Base-by-base conservation (phyloP, 108 stramenopile genomes). In the Cyclotella kingstonii region DNA sequence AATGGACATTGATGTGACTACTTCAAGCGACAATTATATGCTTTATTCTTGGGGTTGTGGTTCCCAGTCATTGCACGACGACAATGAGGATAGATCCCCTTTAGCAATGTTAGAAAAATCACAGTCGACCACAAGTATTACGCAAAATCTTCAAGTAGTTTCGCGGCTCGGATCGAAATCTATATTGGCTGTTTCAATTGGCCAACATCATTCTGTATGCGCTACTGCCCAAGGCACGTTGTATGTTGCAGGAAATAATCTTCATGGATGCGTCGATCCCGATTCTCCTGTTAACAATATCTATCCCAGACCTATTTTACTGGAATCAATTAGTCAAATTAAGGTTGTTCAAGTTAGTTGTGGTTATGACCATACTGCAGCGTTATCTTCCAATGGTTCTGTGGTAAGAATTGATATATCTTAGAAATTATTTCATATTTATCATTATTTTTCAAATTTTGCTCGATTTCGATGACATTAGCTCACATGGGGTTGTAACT, bases 401-500 rank as follows among this genome's bases (percentile, higher is more conserved):
- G 84, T 89, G 4, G n/a, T n/a, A n/a, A 40, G 39, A 27, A 55
- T 36, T 55, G 19, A 4, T 4, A 39, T 1, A 26, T 41, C 42
- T 17, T n/a, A n/a, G n/a, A n/a, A n/a, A n/a, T n/a, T n/a, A n/a
- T n/a, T n/a, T n/a, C n/a, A n/a, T n/a, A n/a, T n/a, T 48, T 38
- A 38, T 38, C 11, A 10, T 10, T 38, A 38, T 38, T 38, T 38
- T 11, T 38, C 36, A 10, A 38, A 10, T 38, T 38, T 11, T 38
- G 11, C 7, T 38, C 36, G 36, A 38, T 21, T 25, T 41, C 22
- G n/a, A n/a, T n/a, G n/a, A n/a, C n/a, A n/a, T n/a, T n/a, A n/a
- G n/a, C 45, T 85, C 59, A 86, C 87, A 31, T 89, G 83, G 83
- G 87, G 87, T 15, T 72, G 55, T 43, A 85, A 89, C 56, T 9